These are phyloP conservation scores for Hysterangium stoloniferum DNA, from an alignment of 768 basidiomycete genomes.

Conservation along the genomic window DNA sequence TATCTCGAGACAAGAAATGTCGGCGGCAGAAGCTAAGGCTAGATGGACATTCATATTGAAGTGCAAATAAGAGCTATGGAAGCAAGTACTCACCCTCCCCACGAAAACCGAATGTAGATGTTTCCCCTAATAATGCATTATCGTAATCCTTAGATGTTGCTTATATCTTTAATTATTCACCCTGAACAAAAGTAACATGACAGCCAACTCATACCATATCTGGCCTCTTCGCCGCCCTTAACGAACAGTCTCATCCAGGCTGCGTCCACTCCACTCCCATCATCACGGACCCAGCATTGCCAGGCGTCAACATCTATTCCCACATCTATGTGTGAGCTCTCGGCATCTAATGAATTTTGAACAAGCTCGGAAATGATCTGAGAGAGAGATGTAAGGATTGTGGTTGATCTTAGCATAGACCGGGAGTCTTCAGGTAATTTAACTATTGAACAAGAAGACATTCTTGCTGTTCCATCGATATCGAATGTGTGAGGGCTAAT, in stretches of 20 bases:
- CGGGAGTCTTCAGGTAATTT: conserved; percentile 55
- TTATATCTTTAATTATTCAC: conserved; percentile 22
- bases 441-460: background rate
- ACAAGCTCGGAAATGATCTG: conserved; percentile 78
- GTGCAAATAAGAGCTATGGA: background rate
- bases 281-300: conserved; percentile 80
- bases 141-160: conserved; percentile 69
- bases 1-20: conserved; percentile 75
- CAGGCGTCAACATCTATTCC: conserved; percentile 70
- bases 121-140: conserved; percentile 38
- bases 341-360: conserved; percentile 86
- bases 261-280: conserved; percentile 70
- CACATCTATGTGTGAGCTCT: conserved; percentile 58
- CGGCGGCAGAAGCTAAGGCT: conserved; percentile 82
- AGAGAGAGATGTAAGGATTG: conserved; percentile 75
- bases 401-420: conserved; percentile 68
- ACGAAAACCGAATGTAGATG: conserved; percentile 79
- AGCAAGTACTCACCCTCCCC: conserved; percentile 64
- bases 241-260: conserved; percentile 51
- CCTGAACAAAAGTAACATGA: background rate
- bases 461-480: too few species aligned
- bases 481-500: too few species aligned
- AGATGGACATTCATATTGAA: background rate
- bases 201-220: conserved; percentile 58
- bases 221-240: conserved; percentile 39